Percentiles rank a stretch among this genome's conserved stretches.
phyloP scores from a whole-genome alignment of 2,329 filamentous ascomycete species.

The Trichoderma atroviride region DNA sequence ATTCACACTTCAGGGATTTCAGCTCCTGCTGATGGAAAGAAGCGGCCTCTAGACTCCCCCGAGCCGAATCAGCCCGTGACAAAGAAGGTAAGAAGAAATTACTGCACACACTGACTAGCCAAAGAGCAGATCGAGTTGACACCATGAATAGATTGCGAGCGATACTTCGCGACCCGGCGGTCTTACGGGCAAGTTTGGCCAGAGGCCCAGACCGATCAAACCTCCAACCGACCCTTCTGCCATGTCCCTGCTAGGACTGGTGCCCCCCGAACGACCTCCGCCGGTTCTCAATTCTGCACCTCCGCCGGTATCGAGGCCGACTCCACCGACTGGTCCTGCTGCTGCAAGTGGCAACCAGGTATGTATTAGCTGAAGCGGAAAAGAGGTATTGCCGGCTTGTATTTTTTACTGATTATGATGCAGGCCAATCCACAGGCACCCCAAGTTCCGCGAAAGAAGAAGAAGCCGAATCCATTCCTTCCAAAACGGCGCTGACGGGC shows the following conservation, averaged over 20 bases:
- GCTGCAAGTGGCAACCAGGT: slow-evolving; percentile 29
- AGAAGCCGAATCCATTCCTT: slow-evolving; percentile 50
- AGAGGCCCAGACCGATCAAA: slow-evolving; percentile 36
- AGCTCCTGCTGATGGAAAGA: slow-evolving; percentile 41
- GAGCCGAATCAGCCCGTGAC: slow-evolving; percentile 38
- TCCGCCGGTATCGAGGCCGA: slow-evolving; percentile 26
- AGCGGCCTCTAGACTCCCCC: slow-evolving; percentile 47
- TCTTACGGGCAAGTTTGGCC: slow-evolving; percentile 43
- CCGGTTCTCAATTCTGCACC: slow-evolving; percentile 32
- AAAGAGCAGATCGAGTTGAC: slow-evolving; percentile 33
- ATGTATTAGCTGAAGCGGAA: background rate
- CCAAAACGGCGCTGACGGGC: slow-evolving; percentile 40
- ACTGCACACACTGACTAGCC: background rate
- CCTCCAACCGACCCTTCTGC: slow-evolving; percentile 54
- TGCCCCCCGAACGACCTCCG: slow-evolving; percentile 49
- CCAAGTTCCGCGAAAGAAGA: slow-evolving; percentile 42
- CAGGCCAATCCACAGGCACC: slow-evolving; percentile 32
- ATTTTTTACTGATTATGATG: background rate
- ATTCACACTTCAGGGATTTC: slow-evolving; percentile 42
- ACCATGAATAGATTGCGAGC: slow-evolving; percentile 36
- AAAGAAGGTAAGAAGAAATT: slow-evolving; percentile 47
- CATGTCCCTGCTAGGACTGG: slow-evolving; percentile 55
- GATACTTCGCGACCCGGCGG: slow-evolving; percentile 38
- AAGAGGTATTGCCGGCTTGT: background rate
- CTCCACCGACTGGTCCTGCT: slow-evolving; percentile 28